Evolutionary conservation across 2,329 filamentous ascomycete species (phyloP).

Genomic region (Ceratocystis ficicola): DNA sequence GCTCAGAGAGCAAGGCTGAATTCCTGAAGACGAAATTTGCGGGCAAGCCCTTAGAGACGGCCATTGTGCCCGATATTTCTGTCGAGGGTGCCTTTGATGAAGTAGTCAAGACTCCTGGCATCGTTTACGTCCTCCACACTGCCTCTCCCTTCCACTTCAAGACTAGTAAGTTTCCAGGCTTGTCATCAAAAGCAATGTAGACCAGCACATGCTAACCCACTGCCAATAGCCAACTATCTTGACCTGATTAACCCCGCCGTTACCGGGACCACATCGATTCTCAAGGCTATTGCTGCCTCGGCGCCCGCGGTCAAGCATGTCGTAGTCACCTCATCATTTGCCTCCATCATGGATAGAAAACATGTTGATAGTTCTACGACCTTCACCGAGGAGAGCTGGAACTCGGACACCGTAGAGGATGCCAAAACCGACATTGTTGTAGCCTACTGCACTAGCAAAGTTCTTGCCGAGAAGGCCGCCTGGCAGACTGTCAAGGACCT

Average conservation of each 20-base stretch:
- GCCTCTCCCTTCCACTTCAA: slow-evolving; percentile 49
- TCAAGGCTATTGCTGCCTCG: slow-evolving; percentile 53
- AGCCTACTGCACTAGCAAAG: slow-evolving; percentile 45
- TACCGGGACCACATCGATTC: slow-evolving; percentile 53
- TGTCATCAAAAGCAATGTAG: background rate
- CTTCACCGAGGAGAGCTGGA: slow-evolving; percentile 42
- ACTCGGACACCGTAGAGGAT: slow-evolving; percentile 39
- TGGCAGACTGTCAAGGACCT: slow-evolving; percentile 40
- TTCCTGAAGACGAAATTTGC: slow-evolving; percentile 41
- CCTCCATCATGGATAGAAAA: slow-evolving; percentile 36
- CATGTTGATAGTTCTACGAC: slow-evolving; percentile 28
- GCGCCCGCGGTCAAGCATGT: slow-evolving; percentile 55
- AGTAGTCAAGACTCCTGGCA: slow-evolving; percentile 30
- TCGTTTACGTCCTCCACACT: slow-evolving; percentile 48
- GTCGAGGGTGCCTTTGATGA: slow-evolving; percentile 60
- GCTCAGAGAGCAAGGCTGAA: slow-evolving; percentile 41
- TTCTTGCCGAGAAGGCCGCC: slow-evolving; percentile 40
- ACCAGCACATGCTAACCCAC: background rate
- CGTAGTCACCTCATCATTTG: slow-evolving; percentile 48
- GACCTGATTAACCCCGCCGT: slow-evolving; percentile 48
- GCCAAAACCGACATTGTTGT: slow-evolving; percentile 31
- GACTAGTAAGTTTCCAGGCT: slow-evolving; percentile 29
- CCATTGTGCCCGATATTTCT: slow-evolving; percentile 67
- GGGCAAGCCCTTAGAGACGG: slow-evolving; percentile 35
- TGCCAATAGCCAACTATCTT: slow-evolving; percentile 33